Evolutionary conservation across 192 early-diverging fungal species (phyloP), one percentile per base, ranked within the genome.

Genomic region (Lobulomyces angularis): DNA sequence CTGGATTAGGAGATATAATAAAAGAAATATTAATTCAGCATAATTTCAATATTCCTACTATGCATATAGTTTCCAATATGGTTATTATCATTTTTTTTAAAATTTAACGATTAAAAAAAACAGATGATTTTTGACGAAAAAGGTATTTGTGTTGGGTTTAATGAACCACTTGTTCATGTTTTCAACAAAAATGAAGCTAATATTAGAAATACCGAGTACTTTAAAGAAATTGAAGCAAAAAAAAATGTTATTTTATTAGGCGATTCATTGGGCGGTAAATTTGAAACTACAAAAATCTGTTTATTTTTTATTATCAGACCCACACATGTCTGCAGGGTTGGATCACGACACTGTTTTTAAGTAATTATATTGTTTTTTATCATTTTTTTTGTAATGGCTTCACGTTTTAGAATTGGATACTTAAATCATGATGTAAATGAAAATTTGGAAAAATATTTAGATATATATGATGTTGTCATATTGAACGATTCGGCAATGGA

Each of bases 61-160:
- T 85, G 62, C 67, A 82, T 35, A 67, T 82, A 20, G 77, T 84
- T 0, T 78, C 79, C 3, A 85, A 85, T 48, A 53, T n/a, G n/a
- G n/a, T n/a, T n/a, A n/a, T n/a, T n/a, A n/a, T n/a, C n/a, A n/a
- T n/a, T n/a, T n/a, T n/a, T n/a, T n/a, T n/a, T n/a, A n/a, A n/a
- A n/a, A n/a, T n/a, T n/a, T n/a, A n/a, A n/a, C n/a, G n/a, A n/a
- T n/a, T n/a, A n/a, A n/a, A n/a, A n/a, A n/a, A n/a, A n/a, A n/a
- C n/a, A 53, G 47, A 78, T 85, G 77, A 50, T 50, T 20, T 84
- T 82, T 52, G 64, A 77, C 41, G 61, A 55, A 2, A 51, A 47
- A 0, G 68, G 48, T 23, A 45, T 65, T 2, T 79, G 74, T 35
- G 69, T 65, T 16, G 60, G 53, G 17, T 84, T 85, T 46, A 46